Evolutionary conservation across 495 filamentous ascomycete species (phyloP), one percentile per base, ranked within the genome.

Genomic region (Immersiella caudata): DNA sequence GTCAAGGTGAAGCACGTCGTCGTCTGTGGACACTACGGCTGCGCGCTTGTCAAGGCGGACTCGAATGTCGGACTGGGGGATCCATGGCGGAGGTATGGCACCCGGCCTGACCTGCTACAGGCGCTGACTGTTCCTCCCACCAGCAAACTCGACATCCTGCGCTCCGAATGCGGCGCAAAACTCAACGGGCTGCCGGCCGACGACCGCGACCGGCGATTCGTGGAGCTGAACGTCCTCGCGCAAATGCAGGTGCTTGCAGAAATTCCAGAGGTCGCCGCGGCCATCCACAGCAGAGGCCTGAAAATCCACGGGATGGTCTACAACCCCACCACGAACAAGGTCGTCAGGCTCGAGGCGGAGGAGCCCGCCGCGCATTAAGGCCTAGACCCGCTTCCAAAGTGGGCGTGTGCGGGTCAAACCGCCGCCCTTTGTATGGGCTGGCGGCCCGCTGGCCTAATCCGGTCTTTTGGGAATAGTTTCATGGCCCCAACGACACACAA

Each of bases 271-370:
- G 80, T 86, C 26, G 68, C 82, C 58, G 80, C 80, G 20, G 86
- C 83, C 21, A 82, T 86, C 22, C 72, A 78, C 67, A 80, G 82
- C 73, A 79, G 83, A 35, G 85, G 85, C 1, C 71, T 89, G 18
- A 67, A 81, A 73, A 80, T 89, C 7, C 83, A 88, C 72, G 86
- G 82, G 9, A 69, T 85, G 63, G 81, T 89, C 22, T 88, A 56
- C 22, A 21, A 56, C 20, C 52, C 11, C 11, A 56, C 11, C 52
- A 56, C 7, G 52, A 56, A 56, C 52, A 22, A 77, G 25, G 75
- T 86, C 57, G 75, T 78, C n/a, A 79, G 83, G 64, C 65, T 88
- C 65, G 80, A 57, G 27, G 57, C 40, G 49, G 25, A 35, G 16
- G n/a, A n/a, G n/a, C n/a, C n/a, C n/a, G n/a, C n/a, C n/a, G n/a